These are phyloP conservation scores for Ogataea henricii DNA, from an alignment of 805 yeast species.

Conservation along the genomic window DNA sequence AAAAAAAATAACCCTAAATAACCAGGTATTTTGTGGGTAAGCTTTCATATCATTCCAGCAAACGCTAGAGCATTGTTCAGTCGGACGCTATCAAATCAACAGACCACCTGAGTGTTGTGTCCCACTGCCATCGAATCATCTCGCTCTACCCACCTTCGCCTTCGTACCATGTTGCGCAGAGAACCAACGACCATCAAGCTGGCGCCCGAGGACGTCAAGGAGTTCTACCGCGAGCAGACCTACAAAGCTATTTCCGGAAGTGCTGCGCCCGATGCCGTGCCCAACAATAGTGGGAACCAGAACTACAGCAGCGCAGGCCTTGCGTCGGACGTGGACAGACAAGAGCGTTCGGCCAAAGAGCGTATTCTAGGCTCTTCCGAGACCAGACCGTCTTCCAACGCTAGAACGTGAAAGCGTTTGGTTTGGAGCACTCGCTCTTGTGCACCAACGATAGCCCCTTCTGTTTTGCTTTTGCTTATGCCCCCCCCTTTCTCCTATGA, in stretches of 20 bases:
- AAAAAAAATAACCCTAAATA: background rate
- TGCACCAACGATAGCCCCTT: too few relatives aligned
- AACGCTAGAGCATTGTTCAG: too few relatives aligned
- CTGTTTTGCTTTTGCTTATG: background rate
- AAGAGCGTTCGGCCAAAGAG: conserved; percentile 20
- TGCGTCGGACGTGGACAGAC: conserved; percentile 4
- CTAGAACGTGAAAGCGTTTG: background rate
- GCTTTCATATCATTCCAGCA: too few relatives aligned
- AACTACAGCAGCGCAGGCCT: conserved; percentile 10
- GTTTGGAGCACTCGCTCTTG: too few relatives aligned
- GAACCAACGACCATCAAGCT: conserved; percentile 68
- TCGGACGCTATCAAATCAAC: too few relatives aligned
- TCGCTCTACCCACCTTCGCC: background rate
- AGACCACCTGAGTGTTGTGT: too few relatives aligned
- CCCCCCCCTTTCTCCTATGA: background rate
- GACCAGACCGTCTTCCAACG: conserved; percentile 9
- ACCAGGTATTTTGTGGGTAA: too few relatives aligned
- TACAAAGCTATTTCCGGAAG: conserved; percentile 23
- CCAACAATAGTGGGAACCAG: conserved; percentile 16
- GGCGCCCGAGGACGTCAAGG: conserved; percentile 65
- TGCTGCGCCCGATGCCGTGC: background rate
- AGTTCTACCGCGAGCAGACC: conserved; percentile 32
- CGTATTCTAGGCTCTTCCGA: conserved; percentile 22
- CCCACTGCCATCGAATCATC: background rate
- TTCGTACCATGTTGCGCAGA: conserved; percentile 64